Conservation (phyloP, 345 rosid genomes). For the Eucalyptus tenuipes region DNA sequence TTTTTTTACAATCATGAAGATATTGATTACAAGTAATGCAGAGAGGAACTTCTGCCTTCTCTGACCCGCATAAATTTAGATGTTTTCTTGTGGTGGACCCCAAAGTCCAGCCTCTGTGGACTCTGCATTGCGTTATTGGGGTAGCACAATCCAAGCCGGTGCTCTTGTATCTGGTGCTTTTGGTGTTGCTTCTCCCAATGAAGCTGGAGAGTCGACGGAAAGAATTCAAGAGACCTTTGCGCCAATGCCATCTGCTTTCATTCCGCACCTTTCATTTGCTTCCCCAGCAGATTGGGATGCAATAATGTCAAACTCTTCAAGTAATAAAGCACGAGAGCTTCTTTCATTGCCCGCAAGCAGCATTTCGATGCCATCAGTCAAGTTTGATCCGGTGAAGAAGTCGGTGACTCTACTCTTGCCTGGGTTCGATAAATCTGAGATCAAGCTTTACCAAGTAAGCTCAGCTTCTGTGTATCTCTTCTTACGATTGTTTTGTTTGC, state of each 20-base stretch:
- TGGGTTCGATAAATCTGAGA: slow-evolving; percentile 86
- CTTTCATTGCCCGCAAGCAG: slow-evolving; percentile 23
- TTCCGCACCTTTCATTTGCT: slow-evolving; percentile 29
- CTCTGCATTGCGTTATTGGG: slow-evolving; percentile 74
- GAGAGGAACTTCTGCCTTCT: slow-evolving; percentile 48
- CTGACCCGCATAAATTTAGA: slow-evolving; percentile 28
- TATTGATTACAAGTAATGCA: slow-evolving; percentile 15
- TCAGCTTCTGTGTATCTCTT: background rate
- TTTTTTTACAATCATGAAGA: background rate
- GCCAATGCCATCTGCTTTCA: slow-evolving; percentile 50
- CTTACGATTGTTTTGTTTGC: background rate
- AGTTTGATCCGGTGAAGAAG: slow-evolving; percentile 44
- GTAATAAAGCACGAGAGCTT: slow-evolving; percentile 29
- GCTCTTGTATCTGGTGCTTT: slow-evolving; percentile 60
- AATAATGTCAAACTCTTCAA: slow-evolving; percentile 18
- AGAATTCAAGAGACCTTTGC: slow-evolving; percentile 27
- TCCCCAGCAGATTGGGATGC: slow-evolving; percentile 48
- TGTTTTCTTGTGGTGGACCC: slow-evolving; percentile 69
- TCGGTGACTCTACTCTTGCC: slow-evolving; percentile 77
- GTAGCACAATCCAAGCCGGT: slow-evolving; percentile 78
- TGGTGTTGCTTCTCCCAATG: slow-evolving; percentile 17
- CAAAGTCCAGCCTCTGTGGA: slow-evolving; percentile 38
- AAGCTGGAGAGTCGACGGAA: slow-evolving; percentile 5
- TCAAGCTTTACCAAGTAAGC: slow-evolving; percentile 80
- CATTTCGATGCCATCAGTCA: slow-evolving; percentile 26